phyloP scores from a whole-genome alignment of 2,329 filamentous ascomycete genomes.

The Fusarium sp. region DNA sequence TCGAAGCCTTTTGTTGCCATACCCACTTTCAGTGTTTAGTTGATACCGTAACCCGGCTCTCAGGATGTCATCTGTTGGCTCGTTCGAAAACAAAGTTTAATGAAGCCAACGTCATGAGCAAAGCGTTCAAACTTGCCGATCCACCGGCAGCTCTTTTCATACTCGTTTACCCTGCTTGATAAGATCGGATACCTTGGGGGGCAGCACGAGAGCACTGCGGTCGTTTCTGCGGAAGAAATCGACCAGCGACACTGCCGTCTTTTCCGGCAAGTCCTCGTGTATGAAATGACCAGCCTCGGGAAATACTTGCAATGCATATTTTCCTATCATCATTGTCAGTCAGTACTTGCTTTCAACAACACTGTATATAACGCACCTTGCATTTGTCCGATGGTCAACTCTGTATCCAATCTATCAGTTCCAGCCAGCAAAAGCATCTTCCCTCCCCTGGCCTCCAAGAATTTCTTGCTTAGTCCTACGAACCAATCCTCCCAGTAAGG shows the following conservation, averaged over 20 bases:
- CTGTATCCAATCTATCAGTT: slow-evolving; percentile 90
- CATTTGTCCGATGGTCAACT: slow-evolving; percentile 96
- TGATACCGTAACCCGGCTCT: slow-evolving; percentile 9
- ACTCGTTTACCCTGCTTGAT: slow-evolving; percentile 72
- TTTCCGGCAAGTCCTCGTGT: slow-evolving; percentile 93
- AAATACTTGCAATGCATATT: slow-evolving; percentile 95
- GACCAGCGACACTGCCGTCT: slow-evolving; percentile 84
- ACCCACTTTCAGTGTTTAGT: slow-evolving; percentile 5
- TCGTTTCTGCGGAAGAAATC: slow-evolving; percentile 96
- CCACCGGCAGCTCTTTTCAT: slow-evolving; percentile 46
- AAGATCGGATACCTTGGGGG: slow-evolving; percentile 89
- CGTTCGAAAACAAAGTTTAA: slow-evolving; percentile 13
- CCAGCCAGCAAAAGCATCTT: slow-evolving; percentile 89
- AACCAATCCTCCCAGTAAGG: slow-evolving; percentile 98
- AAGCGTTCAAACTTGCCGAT: neutral
- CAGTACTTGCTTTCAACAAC: slow-evolving; percentile 14
- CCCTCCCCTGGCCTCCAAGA: slow-evolving; percentile 82
- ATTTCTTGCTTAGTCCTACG: slow-evolving; percentile 86
- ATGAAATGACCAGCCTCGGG: slow-evolving; percentile 97
- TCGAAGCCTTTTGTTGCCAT: slow-evolving; percentile 1
- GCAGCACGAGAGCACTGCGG: slow-evolving; percentile 83
- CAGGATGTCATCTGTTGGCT: neutral
- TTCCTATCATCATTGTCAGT: slow-evolving; percentile 65
- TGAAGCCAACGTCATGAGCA: slow-evolving; percentile 20
- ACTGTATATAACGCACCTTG: slow-evolving; percentile 72